Percentiles rank a stretch among this genome's conserved stretches.
These are phyloP conservation scores for Lactarius evosmus DNA, from an alignment of 768 basidiomycete genomes.

Conservation along the genomic window DNA sequence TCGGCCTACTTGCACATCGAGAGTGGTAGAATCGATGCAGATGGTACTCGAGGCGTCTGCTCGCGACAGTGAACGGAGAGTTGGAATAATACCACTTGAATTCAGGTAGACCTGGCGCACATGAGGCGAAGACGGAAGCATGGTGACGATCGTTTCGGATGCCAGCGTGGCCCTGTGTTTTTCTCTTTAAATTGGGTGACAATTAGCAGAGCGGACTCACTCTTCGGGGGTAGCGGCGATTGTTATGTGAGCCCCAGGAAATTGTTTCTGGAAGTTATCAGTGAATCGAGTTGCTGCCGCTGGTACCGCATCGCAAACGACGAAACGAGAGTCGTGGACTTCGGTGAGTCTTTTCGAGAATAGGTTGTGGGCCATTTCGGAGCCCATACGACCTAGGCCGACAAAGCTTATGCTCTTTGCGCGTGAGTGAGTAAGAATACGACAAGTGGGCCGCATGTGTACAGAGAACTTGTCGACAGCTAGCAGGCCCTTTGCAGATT, in stretches of 20 bases:
- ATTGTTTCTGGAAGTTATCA: conserved; percentile 50
- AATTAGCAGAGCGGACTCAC: conserved; percentile 45
- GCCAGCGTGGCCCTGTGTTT: conserved; percentile 54
- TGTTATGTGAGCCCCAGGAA: conserved; percentile 56
- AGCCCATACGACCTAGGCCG: conserved; percentile 86
- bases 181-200: neutral
- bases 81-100: conserved; percentile 59
- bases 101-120: conserved; percentile 72
- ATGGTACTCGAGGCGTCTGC: conserved; percentile 48
- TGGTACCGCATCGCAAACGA: conserved; percentile 74
- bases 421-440: conserved; percentile 35
- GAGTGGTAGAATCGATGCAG: conserved; percentile 87
- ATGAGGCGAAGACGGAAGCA: conserved; percentile 91
- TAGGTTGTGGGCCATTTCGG: conserved; percentile 81
- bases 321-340: conserved; percentile 52
- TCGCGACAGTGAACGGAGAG: conserved; percentile 46
- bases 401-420: conserved; percentile 67
- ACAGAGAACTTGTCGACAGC: neutral
- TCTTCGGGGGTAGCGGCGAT: conserved; percentile 66
- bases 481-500: neutral
- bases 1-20: conserved; percentile 75
- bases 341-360: conserved; percentile 69
- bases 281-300: conserved; percentile 57
- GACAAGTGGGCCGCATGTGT: conserved; percentile 51
- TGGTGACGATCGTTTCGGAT: conserved; percentile 73